A percentile compares a stretch with the other conserved stretches of the same genome.
These are phyloP conservation scores for Paecilomyces formosus DNA, from an alignment of 2,329 filamentous ascomycete genomes.

Conservation along the genomic window DNA sequence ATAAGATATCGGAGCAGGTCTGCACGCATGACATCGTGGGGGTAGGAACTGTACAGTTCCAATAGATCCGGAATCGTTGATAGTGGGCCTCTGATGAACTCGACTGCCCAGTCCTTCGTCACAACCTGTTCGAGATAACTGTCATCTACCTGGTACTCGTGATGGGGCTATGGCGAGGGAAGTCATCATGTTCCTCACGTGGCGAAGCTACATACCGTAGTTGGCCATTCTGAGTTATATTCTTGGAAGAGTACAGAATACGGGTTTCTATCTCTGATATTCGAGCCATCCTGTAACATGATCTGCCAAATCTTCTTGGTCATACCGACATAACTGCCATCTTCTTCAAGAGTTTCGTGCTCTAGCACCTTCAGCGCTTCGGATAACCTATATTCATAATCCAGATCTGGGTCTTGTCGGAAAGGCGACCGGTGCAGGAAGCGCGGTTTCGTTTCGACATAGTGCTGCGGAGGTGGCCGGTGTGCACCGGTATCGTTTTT, in stretches of 20 bases:
- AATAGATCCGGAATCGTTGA: conserved; percentile 19
- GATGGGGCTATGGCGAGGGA: not conserved
- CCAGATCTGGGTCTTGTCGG: conserved; percentile 18
- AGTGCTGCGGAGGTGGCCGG: not conserved
- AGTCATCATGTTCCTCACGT: not conserved
- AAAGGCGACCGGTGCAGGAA: conserved; percentile 22
- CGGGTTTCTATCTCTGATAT: conserved; percentile 9
- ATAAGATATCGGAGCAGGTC: conserved; percentile 35
- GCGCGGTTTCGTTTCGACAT: conserved; percentile 12
- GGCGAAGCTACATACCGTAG: conserved; percentile 12
- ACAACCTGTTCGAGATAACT: conserved; percentile 14
- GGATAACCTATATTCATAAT: conserved; percentile 17
- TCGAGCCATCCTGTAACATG: conserved; percentile 10
- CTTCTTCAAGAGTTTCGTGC: conserved; percentile 3
- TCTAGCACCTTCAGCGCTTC: conserved; percentile 18
- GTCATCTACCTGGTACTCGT: not conserved
- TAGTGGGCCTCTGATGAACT: conserved; percentile 17
- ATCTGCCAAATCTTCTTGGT: conserved; percentile 25
- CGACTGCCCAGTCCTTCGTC: conserved; percentile 16
- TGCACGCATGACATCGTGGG: conserved; percentile 45
- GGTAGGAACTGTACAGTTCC: conserved; percentile 21
- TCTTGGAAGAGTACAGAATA: conserved; percentile 20
- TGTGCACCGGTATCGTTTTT: not conserved
- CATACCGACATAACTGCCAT: conserved; percentile 5
- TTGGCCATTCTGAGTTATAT: conserved; percentile 20